Evolutionary conservation across 1,139 yeast genomes (phyloP).

Genomic region (Candida sojae): DNA sequence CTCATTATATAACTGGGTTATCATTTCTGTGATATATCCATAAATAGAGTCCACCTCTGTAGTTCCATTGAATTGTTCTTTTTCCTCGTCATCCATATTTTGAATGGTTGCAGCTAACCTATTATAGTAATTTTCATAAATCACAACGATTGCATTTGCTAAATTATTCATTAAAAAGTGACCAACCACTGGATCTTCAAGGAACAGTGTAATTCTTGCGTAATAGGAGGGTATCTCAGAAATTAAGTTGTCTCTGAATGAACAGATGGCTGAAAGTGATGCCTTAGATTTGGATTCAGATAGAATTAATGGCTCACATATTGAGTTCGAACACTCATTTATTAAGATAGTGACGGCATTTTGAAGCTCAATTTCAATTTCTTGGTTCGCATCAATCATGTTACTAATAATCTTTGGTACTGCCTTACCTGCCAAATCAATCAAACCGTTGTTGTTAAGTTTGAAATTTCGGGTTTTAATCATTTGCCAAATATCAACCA

Average conservation of each 20-base stretch:
- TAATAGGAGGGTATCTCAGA: slow-evolving; percentile 57
- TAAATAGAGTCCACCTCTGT: slow-evolving; percentile 61
- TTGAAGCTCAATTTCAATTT: slow-evolving; percentile 72
- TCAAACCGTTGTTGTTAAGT: slow-evolving; percentile 43
- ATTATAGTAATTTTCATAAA: slow-evolving; percentile 34
- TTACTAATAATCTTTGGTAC: slow-evolving; percentile 84
- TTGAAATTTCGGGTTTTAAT: slow-evolving; percentile 39
- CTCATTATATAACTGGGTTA: slow-evolving; percentile 21
- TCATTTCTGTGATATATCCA: slow-evolving; percentile 36
- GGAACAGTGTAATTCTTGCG: slow-evolving; percentile 49
- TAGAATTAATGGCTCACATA: slow-evolving; percentile 33
- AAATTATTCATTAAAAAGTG: slow-evolving; percentile 35
- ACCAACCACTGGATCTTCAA: slow-evolving; percentile 36
- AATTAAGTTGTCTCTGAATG: slow-evolving; percentile 52
- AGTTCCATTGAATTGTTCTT: slow-evolving; percentile 32
- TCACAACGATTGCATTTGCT: slow-evolving; percentile 27
- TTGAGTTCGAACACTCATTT: slow-evolving; percentile 36
- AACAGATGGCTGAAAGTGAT: slow-evolving; percentile 22
- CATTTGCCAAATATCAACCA: slow-evolving; percentile 56
- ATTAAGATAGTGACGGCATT: slow-evolving; percentile 67
- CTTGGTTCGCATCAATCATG: slow-evolving; percentile 83
- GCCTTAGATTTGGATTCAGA: slow-evolving; percentile 18
- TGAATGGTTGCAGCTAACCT: slow-evolving; percentile 17
- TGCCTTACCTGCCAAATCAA: slow-evolving; percentile 64
- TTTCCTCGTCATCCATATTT: slow-evolving; percentile 16